Evolutionary conservation across 345 rosid species (phyloP), one percentile per base, ranked within the genome.

Genomic region (Bruguiera gymnorhiza): DNA sequence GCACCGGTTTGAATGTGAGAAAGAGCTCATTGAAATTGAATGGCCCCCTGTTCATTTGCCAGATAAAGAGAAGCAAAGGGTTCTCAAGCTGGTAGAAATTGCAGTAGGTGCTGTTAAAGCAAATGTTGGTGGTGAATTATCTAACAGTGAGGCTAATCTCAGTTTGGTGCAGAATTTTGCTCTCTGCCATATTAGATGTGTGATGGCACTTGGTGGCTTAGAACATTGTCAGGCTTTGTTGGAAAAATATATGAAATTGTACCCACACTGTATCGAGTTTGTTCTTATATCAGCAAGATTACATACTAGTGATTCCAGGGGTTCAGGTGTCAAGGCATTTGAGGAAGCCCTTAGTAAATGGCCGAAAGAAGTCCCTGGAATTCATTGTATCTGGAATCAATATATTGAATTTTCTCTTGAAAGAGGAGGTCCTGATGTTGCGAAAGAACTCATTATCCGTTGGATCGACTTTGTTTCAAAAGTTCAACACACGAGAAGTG

Each of bases 381-480:
- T 78, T 60, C 90, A 92, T 19, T 90, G 91, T 70, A 81, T 90
- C 62, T 95, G 97, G 99, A 92, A 95, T 81, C 99, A 95, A 76
- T 95, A 86, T 71, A 86, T 87, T 59, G 96, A 90, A 80, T 76
- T 55, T 83, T 87, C 87, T 63, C 79, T 89, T 39, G 88, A 70
- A 63, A 80, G 71, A 65, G 89, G 88, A 73, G 78, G 74, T 68
- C 58, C 66, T 32, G 85, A 73, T 60, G 73, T 78, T 75, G 90
- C 87, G 34, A 88, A 80, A 77, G 86, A 85, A 58, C 82, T 90
- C 51, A 72, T 86, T 86, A 77, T 60, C 36, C 87, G 83, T 43
- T 95, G 99, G 97, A 86, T 81, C 66, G 53, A 71, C 60, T 86
- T 86, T 16, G 78, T 76, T 37, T 84, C 91, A 84, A 80, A 82